Conservation (phyloP, 1,139 yeast species). For the Candida sanyaensis region DNA sequence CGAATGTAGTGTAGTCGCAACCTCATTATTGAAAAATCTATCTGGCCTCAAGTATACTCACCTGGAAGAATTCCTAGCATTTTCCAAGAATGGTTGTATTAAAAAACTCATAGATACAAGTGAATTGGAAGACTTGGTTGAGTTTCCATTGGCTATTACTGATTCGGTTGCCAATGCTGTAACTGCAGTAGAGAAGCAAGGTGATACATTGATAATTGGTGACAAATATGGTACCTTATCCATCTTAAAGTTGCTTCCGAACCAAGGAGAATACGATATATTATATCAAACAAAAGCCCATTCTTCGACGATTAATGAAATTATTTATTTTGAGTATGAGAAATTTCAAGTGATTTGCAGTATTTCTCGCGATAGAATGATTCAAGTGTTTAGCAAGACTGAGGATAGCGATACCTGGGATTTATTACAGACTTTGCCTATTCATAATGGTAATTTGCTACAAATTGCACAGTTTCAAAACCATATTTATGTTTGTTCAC, state of each 20-base stretch:
- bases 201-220: slow-evolving; percentile 36
- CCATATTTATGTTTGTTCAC: slow-evolving; percentile 52
- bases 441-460: slow-evolving; percentile 57
- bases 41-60: slow-evolving; percentile 36
- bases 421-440: slow-evolving; percentile 54
- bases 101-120: slow-evolving; percentile 20
- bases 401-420: slow-evolving; percentile 37
- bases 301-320: slow-evolving; percentile 49
- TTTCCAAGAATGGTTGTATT: slow-evolving; percentile 44
- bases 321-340: slow-evolving; percentile 30
- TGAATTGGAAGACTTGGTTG: slow-evolving; percentile 14
- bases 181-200: slow-evolving; percentile 27
- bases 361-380: slow-evolving; percentile 62
- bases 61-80: slow-evolving; percentile 32
- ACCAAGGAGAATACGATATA: slow-evolving; percentile 7
- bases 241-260: slow-evolving; percentile 17
- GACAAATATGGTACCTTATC: slow-evolving; percentile 49
- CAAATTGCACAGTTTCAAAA: slow-evolving; percentile 32
- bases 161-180: slow-evolving; percentile 30
- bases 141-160: slow-evolving; percentile 24
- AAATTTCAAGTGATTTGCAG: slow-evolving; percentile 34
- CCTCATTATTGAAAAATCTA: slow-evolving; percentile 35
- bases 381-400: slow-evolving; percentile 47
- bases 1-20: slow-evolving; percentile 23
- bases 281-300: slow-evolving; percentile 43